Base-by-base conservation (phyloP, 345 rosid genomes). In the Eucalyptus paniculata region DNA sequence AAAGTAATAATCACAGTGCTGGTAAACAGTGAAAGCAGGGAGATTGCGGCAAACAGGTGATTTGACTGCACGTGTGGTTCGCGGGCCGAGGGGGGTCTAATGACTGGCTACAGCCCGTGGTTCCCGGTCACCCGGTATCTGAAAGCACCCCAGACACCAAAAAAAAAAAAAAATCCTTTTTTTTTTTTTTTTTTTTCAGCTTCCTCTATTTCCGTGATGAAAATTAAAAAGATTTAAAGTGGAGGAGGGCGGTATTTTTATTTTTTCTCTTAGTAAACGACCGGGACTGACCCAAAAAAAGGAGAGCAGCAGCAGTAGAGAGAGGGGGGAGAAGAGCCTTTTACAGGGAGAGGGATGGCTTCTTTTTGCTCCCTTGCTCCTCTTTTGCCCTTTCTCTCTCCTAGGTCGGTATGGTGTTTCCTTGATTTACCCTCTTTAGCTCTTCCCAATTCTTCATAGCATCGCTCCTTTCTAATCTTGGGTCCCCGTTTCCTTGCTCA, bases 31-130 rank as follows among this genome's bases (percentile, higher is more conserved):
- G 47, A 88, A 53, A 88, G 53, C 86, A 28, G 18, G 17, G 82
- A 28, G 87, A 58, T 86, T 17, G 24, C 81, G 30, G 85, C 67
- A n/a, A 89, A 50, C 87, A 58, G 67, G 90, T 51, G 56, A 50
- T 53, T 50, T 89, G 90, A 86, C 90, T 89, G 90, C 90, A 89
- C 90, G 90, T 89, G 90, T 53, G 88, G 49, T 72, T n/a, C 88
- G 34, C 60, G 15, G 87, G 47, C 47, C 82, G 87, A 85, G 87
- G 42, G 77, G 60, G n/a, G 80, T 58, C 10, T 65, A 17, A 5
- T 86, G 44, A 89, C 90, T 88, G 90, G 88, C 45, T 86, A 47
- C 82, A 30, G 88, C 88, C 85, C 8, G 90, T 26, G 50, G 88
- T 45, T 60, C 88, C 87, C 90, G 90, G 90, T 89, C 90, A 89